These are phyloP conservation scores for Mortierella sp. DNA, from an alignment of 371 early-diverging fungal species.

Conservation along the genomic window DNA sequence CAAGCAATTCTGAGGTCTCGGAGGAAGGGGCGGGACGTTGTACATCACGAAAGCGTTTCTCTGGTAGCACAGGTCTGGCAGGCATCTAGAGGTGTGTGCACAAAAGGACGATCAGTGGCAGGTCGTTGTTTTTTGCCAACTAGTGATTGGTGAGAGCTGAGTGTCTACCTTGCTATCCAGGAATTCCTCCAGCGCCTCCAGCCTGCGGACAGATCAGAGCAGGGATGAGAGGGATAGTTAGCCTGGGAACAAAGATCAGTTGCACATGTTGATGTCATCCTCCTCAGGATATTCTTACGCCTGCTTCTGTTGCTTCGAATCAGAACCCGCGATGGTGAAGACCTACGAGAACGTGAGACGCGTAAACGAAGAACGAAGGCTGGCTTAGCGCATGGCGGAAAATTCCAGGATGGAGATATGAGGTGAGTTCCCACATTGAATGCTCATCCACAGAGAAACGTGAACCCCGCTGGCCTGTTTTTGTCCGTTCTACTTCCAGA, in stretches of 20 bases:
- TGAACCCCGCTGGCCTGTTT: no score
- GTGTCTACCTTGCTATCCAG: neutral
- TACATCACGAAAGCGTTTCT: conserved; percentile 9
- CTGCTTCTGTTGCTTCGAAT: conserved; percentile 14
- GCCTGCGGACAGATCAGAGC: neutral
- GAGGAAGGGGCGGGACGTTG: neutral
- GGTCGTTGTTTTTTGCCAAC: no score
- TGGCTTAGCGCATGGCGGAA: neutral
- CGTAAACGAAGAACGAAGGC: neutral
- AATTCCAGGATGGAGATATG: no score
- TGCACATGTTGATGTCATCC: neutral
- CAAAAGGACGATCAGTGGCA: no score
- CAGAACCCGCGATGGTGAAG: conserved; percentile 21
- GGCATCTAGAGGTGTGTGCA: conserved; percentile 11
- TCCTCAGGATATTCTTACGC: conserved; percentile 21
- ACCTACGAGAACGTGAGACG: conserved; percentile 10
- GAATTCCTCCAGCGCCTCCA: conserved; percentile 4
- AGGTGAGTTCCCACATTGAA: no score
- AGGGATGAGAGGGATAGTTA: neutral
- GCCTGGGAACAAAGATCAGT: neutral
- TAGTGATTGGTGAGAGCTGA: neutral
- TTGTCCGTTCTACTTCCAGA: no score
- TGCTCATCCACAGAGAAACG: no score
- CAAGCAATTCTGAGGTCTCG: neutral
- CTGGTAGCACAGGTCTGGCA: neutral